Percentiles rank a stretch among this genome's conserved stretches.
phyloP scores from a whole-genome alignment of 2,329 filamentous ascomycete species.

The Botrytis fabae region DNA sequence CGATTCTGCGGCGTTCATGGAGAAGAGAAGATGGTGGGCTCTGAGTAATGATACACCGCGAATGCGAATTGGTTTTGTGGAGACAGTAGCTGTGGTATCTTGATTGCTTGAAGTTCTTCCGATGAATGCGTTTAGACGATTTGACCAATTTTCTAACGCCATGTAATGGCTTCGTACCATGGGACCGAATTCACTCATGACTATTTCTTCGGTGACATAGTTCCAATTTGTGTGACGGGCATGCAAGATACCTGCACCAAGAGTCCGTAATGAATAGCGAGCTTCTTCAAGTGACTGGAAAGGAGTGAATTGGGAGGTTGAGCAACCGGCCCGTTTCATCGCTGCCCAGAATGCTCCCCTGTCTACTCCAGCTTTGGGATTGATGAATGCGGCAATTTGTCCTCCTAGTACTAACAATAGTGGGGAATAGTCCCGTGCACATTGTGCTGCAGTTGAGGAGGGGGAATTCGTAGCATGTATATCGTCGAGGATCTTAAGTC shows the following conservation, averaged over 20 bases:
- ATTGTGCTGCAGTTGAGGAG: slow-evolving; percentile 27
- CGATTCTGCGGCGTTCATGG: slow-evolving; percentile 28
- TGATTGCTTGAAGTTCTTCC: not conserved
- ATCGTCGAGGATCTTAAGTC: slow-evolving; percentile 36
- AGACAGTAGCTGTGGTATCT: not conserved
- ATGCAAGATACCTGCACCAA: slow-evolving; percentile 56
- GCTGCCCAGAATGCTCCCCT: slow-evolving; percentile 31
- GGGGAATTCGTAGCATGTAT: slow-evolving; percentile 27
- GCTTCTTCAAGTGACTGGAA: slow-evolving; percentile 57
- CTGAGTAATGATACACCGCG: slow-evolving; percentile 52
- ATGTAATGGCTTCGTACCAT: slow-evolving; percentile 56
- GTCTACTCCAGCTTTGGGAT: slow-evolving; percentile 32
- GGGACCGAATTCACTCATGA: slow-evolving; percentile 48
- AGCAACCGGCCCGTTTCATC: slow-evolving; percentile 28
- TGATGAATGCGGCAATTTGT: slow-evolving; percentile 36
- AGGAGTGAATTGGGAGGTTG: slow-evolving; percentile 20
- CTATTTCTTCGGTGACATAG: slow-evolving; percentile 35
- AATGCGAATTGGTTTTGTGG: slow-evolving; percentile 32
- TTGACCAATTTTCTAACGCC: slow-evolving; percentile 30
- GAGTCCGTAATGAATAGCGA: slow-evolving; percentile 56
- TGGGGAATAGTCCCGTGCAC: slow-evolving; percentile 34
- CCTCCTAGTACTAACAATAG: slow-evolving; percentile 35
- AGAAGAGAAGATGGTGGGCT: slow-evolving; percentile 32
- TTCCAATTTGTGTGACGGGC: slow-evolving; percentile 45
- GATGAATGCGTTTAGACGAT: slow-evolving; percentile 29